phyloP scores from a whole-genome alignment of 306 rosid genomes.

The Acacia acuminata region DNA sequence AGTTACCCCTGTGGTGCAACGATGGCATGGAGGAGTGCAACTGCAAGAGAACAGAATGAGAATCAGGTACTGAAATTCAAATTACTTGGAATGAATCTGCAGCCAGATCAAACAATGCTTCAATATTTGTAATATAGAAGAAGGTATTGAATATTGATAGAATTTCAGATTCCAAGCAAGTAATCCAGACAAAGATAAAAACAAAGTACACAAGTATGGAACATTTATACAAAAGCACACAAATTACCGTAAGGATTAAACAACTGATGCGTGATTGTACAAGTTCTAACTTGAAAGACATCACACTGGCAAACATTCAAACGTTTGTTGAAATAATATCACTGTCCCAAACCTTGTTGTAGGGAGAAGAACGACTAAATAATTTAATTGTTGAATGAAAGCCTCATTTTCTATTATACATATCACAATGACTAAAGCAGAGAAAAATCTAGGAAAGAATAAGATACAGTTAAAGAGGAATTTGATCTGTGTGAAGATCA shows the following conservation, averaged over 20 bases:
- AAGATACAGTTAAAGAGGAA: constrained; percentile 48
- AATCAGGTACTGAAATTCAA: neutral
- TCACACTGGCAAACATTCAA: neutral
- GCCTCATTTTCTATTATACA: too few species aligned
- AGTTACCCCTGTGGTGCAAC: neutral
- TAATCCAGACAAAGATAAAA: neutral
- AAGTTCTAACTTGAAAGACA: neutral
- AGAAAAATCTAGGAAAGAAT: neutral
- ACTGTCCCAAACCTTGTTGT: neutral
- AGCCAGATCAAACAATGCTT: neutral
- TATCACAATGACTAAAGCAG: neutral
- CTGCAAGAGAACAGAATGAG: neutral
- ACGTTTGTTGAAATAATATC: neutral
- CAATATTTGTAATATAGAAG: neutral
- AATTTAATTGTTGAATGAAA: too few species aligned
- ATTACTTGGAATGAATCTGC: neutral
- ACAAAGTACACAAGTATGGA: neutral
- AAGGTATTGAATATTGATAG: neutral
- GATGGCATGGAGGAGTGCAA: neutral
- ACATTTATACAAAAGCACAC: neutral
- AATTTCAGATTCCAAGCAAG: neutral
- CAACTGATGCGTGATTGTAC: neutral
- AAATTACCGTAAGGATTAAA: constrained; percentile 14
- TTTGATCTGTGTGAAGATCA: constrained; percentile 33
- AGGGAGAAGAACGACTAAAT: neutral